Evolutionary conservation across 2,329 filamentous ascomycete genomes (phyloP), one percentile per base, ranked within the genome.

Genomic region (Pestalotiopsis sp.): DNA sequence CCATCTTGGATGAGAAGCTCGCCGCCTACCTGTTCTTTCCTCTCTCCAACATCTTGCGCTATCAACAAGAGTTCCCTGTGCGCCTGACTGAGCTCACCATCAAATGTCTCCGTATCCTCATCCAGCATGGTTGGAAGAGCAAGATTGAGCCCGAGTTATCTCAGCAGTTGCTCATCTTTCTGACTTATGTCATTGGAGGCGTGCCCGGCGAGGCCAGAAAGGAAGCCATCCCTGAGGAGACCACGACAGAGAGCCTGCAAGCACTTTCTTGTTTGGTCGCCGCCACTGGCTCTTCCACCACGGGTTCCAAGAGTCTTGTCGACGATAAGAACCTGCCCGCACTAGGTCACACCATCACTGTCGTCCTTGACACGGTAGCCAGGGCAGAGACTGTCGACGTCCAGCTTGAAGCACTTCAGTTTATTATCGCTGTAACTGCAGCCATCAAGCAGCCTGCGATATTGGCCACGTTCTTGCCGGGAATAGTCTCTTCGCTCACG

Each of bases 21-120:
- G 94, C 94, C 14, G 94, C 98, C 81, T 99, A 98, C 83, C 87
- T 92, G 75, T 98, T 98, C 83, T 97, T 98, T 70, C 96, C 96
- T 0, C 83, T 99, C 0, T 94, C 93, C 0, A 92, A 96, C 73
- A 89, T 98, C 52, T 91, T 99, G 73, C 91, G 93, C 68, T 87
- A 90, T 70, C 91, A 93, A 72, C 88, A 92, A 70, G 84, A 86
- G 61, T 88, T 94, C 66, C 90, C 94, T 0, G 86, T 92, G 60
- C 86, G 87, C 44, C 83, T 93, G 55, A 81, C 96, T 7, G 96
- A 99, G 77, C 80, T 92, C 57, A 90, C 91, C 38, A 84, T 98
- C 59, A 89, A 89, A 76, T 95, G 92, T 72, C 82, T 98, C 40
- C 85, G 88, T 11, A 81, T 94, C 17, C 84, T 99, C 35, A 86